Percentiles rank a stretch among this genome's conserved stretches.
Conservation (phyloP, 73 alveolate genomes). For the Stentor coeruleus region DNA sequence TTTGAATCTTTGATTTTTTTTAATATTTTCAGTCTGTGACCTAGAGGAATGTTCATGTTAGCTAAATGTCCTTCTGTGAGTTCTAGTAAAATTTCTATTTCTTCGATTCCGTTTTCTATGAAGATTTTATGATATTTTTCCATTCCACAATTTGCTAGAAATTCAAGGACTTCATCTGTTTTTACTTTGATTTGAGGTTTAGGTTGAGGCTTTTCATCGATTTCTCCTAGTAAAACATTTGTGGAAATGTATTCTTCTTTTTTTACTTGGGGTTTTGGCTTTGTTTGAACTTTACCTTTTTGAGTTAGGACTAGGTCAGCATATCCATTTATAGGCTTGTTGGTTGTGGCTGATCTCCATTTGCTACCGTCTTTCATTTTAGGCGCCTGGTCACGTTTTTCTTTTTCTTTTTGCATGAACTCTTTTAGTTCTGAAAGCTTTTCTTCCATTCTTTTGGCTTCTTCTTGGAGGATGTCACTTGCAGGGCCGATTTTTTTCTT, state of each 20-base stretch:
- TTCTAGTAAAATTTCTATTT: slow-evolving; percentile 20
- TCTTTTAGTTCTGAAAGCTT: slow-evolving; percentile 23
- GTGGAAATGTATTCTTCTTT: neutral
- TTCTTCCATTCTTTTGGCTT: slow-evolving; percentile 28
- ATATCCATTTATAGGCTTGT: neutral
- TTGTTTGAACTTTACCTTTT: slow-evolving; percentile 14
- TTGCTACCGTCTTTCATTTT: slow-evolving; percentile 16
- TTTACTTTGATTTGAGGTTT: neutral
- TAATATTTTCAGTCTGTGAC: slow-evolving; percentile 21
- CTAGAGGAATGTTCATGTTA: slow-evolving; percentile 12
- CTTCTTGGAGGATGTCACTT: slow-evolving; percentile 26
- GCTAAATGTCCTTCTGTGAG: slow-evolving; percentile 1
- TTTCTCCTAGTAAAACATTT: neutral
- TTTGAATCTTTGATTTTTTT: slow-evolving; percentile 16
- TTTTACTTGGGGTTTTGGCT: slow-evolving; percentile 1
- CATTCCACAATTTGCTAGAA: neutral
- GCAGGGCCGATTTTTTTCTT: slow-evolving; percentile 27
- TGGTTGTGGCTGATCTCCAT: slow-evolving; percentile 23
- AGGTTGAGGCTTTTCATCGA: neutral
- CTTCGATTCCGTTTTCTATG: slow-evolving; percentile 24
- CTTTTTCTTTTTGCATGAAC: neutral
- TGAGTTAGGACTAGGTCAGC: slow-evolving; percentile 19
- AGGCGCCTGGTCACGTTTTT: slow-evolving; percentile 17
- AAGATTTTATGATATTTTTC: slow-evolving; percentile 13
- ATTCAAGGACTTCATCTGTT: neutral